A percentile compares a stretch with the other conserved stretches of the same genome.
phyloP scores from a whole-genome alignment of 2,329 filamentous ascomycete species.

The Phyllosticta paracitricarpa region DNA sequence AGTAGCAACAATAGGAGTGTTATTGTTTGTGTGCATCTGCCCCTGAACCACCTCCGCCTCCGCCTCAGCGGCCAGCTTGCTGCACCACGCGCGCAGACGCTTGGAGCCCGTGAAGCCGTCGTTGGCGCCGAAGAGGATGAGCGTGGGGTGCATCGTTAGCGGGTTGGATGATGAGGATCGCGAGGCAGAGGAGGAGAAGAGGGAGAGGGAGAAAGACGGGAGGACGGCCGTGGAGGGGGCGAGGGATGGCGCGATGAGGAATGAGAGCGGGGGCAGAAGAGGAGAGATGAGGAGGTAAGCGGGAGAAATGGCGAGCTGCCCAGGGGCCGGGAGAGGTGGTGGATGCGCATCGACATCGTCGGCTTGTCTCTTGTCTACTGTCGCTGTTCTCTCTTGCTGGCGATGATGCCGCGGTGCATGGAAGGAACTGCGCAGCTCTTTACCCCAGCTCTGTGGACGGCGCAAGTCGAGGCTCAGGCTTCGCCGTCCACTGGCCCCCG shows the following conservation, averaged over 20 bases:
- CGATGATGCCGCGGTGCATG: not conserved
- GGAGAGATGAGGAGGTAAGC: conserved; percentile 39
- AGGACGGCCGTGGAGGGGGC: not conserved
- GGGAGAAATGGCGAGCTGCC: not conserved
- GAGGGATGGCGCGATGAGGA: conserved; percentile 21
- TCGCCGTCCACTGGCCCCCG: not conserved
- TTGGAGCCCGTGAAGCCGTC: conserved; percentile 62
- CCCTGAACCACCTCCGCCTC: not conserved
- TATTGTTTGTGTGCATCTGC: not conserved
- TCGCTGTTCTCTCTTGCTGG: not conserved
- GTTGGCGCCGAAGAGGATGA: conserved; percentile 64
- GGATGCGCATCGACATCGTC: not conserved
- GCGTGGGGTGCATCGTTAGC: conserved; percentile 31
- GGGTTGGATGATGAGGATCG: not conserved
- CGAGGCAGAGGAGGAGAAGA: not conserved
- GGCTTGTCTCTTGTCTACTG: not conserved
- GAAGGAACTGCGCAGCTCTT: not conserved
- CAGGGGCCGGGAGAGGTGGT: not conserved
- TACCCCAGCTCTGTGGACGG: not conserved
- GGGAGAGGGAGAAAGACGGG: not conserved
- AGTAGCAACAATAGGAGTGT: not conserved
- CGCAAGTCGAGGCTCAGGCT: not conserved
- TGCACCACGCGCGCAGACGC: conserved; percentile 58
- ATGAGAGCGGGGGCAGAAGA: conserved; percentile 34
- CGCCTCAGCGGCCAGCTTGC: conserved; percentile 35